Base-by-base conservation (phyloP, 257 asterid genomes). In the Echium plantagineum region DNA sequence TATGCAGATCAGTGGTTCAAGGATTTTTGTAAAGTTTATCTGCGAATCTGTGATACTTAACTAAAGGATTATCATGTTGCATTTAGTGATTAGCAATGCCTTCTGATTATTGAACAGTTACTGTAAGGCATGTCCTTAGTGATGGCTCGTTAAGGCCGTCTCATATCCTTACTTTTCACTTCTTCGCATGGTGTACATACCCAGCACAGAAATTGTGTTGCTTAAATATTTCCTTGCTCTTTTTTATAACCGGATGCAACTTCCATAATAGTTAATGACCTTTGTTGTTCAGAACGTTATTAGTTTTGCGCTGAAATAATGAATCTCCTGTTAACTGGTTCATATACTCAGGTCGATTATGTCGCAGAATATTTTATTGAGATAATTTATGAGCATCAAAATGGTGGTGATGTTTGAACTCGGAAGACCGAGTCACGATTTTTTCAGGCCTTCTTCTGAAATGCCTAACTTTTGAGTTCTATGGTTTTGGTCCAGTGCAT, bases 401-500 rank as follows among this genome's bases (percentile, higher is more conserved):
- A 42, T 13, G 17, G 15, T 13, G 17, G 15, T 42, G 49, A 42
- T 13, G 49, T 42, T 42, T 13, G 49, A 42, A 42, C 3, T 24
- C 3, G 2, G 26, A 24, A 24, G 26, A 4, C 17, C 49, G 10
- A 42, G 49, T 42, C 5, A 1, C 13, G 49, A 42, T 35, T 35
- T 7, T 35, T 35, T 12, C 10, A 35, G 46, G 10, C 46, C 0
- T 5, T 35, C 9, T 9, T 8, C 2, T 35, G 1, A 24, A 35
- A 35, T 7, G 1, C 17, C 49, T 56, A 28, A 21, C 31, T 56
- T 9, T 56, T 5, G 20, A 15, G 0, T 18, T 31, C 0, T 28
- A 10, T 24, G 15, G 66, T 19, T 71, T 63, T 42, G 21, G 62
- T 74, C 67, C 81, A 87, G 96, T 64, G 90, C 89, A 22, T 70